Base-by-base conservation (phyloP, 1,139 yeast genomes). In the Saccharomyces hybrid region DNA sequence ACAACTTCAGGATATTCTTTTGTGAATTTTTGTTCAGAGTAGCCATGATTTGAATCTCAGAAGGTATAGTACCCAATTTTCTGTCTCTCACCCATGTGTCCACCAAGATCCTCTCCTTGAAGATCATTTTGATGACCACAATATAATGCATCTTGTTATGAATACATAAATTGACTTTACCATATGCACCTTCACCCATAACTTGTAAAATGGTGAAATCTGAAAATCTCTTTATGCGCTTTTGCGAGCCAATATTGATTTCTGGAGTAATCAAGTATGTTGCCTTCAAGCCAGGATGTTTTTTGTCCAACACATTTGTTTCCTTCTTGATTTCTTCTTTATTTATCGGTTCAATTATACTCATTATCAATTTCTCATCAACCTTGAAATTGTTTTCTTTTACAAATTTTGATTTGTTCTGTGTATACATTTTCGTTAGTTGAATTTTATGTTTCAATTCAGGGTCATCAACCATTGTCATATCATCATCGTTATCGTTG, bases 71-170 rank as follows among this genome's bases (percentile, higher is more conserved):
- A 3, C 98, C 98, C 44, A 91, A 74, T 58, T 80, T 80, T 19
- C 96, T 79, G 69, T 91, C 98, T 54, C 98, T 76, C 1, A 90
- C 95, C 98, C 98, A 91, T 0, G 97, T 89, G 68, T 91, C 98
- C 7, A 91, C 97, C 65, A 91, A 75, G 62, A 91, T 91, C 52
- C 96, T 80, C 62, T 89, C 96, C 66, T 91, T 91, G 66, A 88
- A 87, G 50, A 91, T 93, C 61, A 95, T 83, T 69, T 91, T 91
- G 59, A 91, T 79, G 19, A 91, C 90, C 46, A 90, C 84, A 55
- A 78, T 80, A 65, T 88, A 84, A 7, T 71, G 70, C 13, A 66
- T 63, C 32, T 78, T 76, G 49, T 78, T 80, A 63, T 86, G 87
- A 64, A 79, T 80, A 2, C 89, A 96, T 46, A 89, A 76, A 19